Evolutionary conservation across 495 filamentous ascomycete species (phyloP).

Genomic region (Filosporella fistucella): DNA sequence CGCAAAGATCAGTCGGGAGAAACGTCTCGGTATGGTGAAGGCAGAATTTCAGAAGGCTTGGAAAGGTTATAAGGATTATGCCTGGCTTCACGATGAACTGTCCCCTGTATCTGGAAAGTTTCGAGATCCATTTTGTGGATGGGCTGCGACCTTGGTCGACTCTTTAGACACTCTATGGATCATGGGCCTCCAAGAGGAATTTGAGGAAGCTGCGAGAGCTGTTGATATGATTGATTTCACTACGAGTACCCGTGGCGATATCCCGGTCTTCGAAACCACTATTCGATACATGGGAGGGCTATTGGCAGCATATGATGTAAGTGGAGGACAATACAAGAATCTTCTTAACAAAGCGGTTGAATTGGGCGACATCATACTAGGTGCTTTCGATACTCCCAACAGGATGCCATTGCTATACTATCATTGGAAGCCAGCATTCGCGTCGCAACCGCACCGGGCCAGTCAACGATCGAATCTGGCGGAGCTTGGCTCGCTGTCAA

Average conservation of each 20-base stretch:
- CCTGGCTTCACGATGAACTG: slow-evolving; percentile 84
- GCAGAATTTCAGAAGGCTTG: slow-evolving; percentile 74
- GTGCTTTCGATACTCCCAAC: slow-evolving; percentile 94
- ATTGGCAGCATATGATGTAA: slow-evolving; percentile 78
- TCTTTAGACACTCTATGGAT: slow-evolving; percentile 94
- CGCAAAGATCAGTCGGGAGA: slow-evolving; percentile 56
- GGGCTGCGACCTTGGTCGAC: slow-evolving; percentile 94
- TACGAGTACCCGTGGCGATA: slow-evolving; percentile 54
- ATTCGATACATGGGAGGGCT: slow-evolving; percentile 86
- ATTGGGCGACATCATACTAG: slow-evolving; percentile 83
- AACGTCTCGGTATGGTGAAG: slow-evolving; percentile 65
- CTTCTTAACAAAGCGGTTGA: slow-evolving; percentile 85
- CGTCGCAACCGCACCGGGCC: slow-evolving; percentile 62
- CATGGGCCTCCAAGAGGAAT: slow-evolving; percentile 87
- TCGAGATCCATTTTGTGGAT: slow-evolving; percentile 82
- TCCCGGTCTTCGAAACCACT: slow-evolving; percentile 84
- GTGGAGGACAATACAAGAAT: slow-evolving; percentile 59
- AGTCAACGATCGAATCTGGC: slow-evolving; percentile 61
- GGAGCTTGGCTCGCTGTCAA: slow-evolving; percentile 83
- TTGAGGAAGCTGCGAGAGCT: slow-evolving; percentile 74
- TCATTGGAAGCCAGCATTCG: slow-evolving; percentile 69
- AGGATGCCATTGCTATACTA: slow-evolving; percentile 90
- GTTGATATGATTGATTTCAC: slow-evolving; percentile 88
- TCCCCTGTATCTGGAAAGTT: slow-evolving; percentile 58
- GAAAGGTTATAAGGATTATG: slow-evolving; percentile 76